Evolutionary conservation across 2,329 filamentous ascomycete species (phyloP).

Genomic region (Neurospora sp.): DNA sequence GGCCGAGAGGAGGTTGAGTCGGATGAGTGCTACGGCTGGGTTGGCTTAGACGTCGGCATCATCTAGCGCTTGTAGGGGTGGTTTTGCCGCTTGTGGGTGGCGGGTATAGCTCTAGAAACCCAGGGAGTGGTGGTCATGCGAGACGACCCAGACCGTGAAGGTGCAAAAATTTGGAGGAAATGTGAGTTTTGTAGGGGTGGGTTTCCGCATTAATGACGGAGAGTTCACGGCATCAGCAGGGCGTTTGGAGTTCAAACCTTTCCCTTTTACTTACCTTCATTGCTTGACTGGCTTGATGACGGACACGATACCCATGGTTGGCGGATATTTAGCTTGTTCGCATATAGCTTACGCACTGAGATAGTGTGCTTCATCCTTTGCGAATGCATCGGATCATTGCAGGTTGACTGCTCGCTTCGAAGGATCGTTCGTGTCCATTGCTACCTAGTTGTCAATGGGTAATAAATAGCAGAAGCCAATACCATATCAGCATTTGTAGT

Average conservation of each 20-base stretch:
- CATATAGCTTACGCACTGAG: neutral
- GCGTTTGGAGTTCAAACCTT: neutral
- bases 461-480: neutral
- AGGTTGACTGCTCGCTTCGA: neutral
- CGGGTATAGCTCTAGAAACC: neutral
- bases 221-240: neutral
- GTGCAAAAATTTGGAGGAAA: neutral
- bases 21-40: neutral
- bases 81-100: neutral
- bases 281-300: neutral
- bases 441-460: neutral
- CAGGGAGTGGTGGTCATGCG: neutral
- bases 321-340: neutral
- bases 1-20: neutral
- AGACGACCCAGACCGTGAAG: neutral
- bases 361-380: neutral
- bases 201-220: neutral
- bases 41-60: neutral
- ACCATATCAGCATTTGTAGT: neutral
- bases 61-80: neutral
- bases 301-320: neutral
- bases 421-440: neutral
- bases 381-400: neutral
- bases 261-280: neutral
- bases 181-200: neutral